phyloP scores from a whole-genome alignment of 176 grass and related monocot genomes.

The Sorghum bicolor region DNA sequence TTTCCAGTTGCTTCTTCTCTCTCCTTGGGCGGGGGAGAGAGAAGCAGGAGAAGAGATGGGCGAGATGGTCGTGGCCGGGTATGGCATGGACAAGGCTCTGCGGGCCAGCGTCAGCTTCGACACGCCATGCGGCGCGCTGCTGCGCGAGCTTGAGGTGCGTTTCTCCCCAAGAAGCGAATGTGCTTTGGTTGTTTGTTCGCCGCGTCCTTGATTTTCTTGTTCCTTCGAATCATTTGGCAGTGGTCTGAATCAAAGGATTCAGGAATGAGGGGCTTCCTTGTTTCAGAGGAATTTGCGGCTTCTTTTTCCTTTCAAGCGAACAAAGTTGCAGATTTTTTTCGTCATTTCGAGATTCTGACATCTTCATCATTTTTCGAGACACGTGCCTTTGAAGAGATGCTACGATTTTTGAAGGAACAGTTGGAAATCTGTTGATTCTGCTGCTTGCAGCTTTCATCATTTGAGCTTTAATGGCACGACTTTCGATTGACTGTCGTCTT shows the following conservation, averaged over 20 bases:
- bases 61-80: conserved; percentile 53
- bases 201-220: conserved; percentile 2
- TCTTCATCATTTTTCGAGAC: neutral
- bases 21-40: conserved; percentile 24
- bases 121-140: conserved; percentile 67
- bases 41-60: conserved; percentile 40
- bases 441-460: conserved; percentile 4
- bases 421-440: conserved; percentile 25
- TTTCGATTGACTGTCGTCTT: neutral
- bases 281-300: neutral
- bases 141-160: conserved; percentile 89
- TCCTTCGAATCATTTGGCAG: neutral
- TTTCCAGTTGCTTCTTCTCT: conserved; percentile 31
- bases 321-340: neutral
- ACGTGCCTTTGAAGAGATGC: conserved; percentile 10
- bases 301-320: neutral
- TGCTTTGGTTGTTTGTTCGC: conserved; percentile 6
- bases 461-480: neutral
- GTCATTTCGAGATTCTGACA: neutral
- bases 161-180: neutral
- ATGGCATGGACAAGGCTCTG: conserved; percentile 36
- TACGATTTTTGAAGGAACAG: conserved; percentile 10
- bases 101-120: conserved; percentile 65
- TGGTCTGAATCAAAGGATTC: neutral
- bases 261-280: neutral